Percentiles rank a stretch among this genome's conserved stretches.
Conservation (phyloP, 192 early-diverging fungal genomes). For the Coemansia sp. region DNA sequence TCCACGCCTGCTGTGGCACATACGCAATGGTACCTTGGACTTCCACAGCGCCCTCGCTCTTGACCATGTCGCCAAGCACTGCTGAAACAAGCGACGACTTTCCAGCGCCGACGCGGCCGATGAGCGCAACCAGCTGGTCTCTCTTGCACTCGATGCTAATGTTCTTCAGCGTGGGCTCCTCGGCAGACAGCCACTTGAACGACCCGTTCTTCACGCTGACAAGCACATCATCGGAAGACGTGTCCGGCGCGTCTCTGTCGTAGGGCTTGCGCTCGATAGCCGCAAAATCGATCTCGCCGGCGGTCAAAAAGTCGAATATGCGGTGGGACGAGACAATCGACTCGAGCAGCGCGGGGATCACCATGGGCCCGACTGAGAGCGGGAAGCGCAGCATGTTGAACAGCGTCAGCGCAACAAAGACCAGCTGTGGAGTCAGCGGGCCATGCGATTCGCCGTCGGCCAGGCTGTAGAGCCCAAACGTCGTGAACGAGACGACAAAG, state of each 20-base stretch:
- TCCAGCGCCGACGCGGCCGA: constrained; percentile 66
- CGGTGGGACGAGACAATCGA: constrained; percentile 39
- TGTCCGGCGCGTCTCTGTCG: constrained; percentile 29
- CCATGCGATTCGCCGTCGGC: constrained; percentile 38
- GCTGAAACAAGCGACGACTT: constrained; percentile 67
- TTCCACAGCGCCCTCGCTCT: constrained; percentile 32
- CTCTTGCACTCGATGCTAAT: constrained; percentile 48
- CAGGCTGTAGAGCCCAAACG: constrained; percentile 49
- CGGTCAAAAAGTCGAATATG: constrained; percentile 36
- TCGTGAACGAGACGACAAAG: constrained; percentile 49
- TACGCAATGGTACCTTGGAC: constrained; percentile 55
- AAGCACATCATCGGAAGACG: constrained; percentile 24
- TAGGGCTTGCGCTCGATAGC: constrained; percentile 36
- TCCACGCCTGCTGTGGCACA: constrained; percentile 67
- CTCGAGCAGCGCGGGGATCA: constrained; percentile 41
- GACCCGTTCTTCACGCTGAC: constrained; percentile 28
- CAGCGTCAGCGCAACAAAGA: constrained; percentile 54
- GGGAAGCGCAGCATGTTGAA: constrained; percentile 54
- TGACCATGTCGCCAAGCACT: constrained; percentile 61
- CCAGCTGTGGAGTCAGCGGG: constrained; percentile 51
- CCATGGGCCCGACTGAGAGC: constrained; percentile 30
- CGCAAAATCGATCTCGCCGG: constrained; percentile 46
- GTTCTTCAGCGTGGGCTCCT: constrained; percentile 36
- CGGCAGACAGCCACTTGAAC: constrained; percentile 59
- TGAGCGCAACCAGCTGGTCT: constrained; percentile 60